Evolutionary conservation across 139 green algal species (phyloP).

Genomic region (Chlorella vulgaris): DNA sequence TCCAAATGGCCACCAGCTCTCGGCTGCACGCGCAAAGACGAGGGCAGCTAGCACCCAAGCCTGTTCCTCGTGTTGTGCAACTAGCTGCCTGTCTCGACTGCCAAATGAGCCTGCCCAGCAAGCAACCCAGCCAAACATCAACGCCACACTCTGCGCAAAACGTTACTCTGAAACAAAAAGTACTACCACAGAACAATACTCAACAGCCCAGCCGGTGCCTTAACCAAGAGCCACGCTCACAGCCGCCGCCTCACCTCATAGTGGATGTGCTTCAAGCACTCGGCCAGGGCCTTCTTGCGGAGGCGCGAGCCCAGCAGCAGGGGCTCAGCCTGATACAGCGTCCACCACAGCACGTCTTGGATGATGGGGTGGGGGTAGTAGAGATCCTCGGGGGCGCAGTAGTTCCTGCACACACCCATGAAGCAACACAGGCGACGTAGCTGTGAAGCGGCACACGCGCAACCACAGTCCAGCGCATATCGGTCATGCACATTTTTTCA

Average conservation of each 20-base stretch:
- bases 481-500: too few relatives aligned
- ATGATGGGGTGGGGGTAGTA: slow-evolving; percentile 98
- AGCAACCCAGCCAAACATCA: too few relatives aligned
- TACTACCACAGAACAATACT: neutral
- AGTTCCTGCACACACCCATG: slow-evolving; percentile 62
- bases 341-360: slow-evolving; percentile 93
- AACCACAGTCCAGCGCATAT: too few relatives aligned
- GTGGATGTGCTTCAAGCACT: slow-evolving; percentile 94
- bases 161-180: neutral
- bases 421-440: neutral
- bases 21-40: too few relatives aligned
- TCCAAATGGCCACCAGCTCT: too few relatives aligned
- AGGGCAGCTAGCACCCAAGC: too few relatives aligned
- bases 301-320: slow-evolving; percentile 77
- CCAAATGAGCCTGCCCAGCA: too few relatives aligned
- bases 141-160: too few relatives aligned
- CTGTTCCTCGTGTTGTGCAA: too few relatives aligned
- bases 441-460: too few relatives aligned
- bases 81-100: too few relatives aligned
- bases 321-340: slow-evolving; percentile 63
- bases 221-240: neutral
- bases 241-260: slow-evolving; percentile 84
- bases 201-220: too few relatives aligned
- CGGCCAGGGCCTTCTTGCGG: slow-evolving; percentile 71
- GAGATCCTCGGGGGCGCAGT: slow-evolving; percentile 89